phyloP scores from a whole-genome alignment of 441 rosid genomes.

The Aquilaria agallochum region DNA sequence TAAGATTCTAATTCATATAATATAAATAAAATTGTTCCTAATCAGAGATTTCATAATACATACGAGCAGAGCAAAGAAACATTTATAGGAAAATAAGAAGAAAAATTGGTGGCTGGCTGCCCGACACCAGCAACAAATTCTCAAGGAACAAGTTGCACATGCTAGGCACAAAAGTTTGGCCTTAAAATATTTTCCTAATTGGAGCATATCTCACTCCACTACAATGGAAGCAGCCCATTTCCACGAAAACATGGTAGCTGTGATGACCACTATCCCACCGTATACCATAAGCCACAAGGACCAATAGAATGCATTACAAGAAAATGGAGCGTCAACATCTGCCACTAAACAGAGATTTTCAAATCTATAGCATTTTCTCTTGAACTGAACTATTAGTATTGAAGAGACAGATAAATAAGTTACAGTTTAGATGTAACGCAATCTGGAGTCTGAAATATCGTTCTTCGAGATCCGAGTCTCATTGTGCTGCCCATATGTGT shows the following conservation, averaged over 20 bases:
- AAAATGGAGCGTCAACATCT: constrained; percentile 3
- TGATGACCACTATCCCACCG: no score
- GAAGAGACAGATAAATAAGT: constrained; percentile 12
- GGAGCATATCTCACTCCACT: no score
- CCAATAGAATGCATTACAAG: constrained; percentile 6
- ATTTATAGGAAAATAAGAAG: not conserved
- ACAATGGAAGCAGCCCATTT: no score
- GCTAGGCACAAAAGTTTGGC: no score
- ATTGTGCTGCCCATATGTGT: constrained; percentile 87
- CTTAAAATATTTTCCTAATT: no score
- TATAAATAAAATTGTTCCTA: not conserved
- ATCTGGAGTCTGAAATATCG: constrained; percentile 51
- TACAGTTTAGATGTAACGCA: constrained; percentile 58
- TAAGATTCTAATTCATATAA: not conserved
- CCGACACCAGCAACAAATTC: no score
- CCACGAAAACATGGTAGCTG: no score
- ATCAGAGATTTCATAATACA: no score
- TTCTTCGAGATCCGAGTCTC: constrained; percentile 74
- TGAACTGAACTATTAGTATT: not conserved
- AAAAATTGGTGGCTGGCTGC: no score
- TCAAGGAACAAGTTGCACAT: no score
- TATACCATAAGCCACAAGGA: not conserved
- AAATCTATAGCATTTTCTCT: no score
- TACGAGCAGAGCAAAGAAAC: not conserved
- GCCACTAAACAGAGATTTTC: not conserved